Base-by-base conservation (phyloP, 495 filamentous ascomycete species). In the Hypoxylon cercidicola region DNA sequence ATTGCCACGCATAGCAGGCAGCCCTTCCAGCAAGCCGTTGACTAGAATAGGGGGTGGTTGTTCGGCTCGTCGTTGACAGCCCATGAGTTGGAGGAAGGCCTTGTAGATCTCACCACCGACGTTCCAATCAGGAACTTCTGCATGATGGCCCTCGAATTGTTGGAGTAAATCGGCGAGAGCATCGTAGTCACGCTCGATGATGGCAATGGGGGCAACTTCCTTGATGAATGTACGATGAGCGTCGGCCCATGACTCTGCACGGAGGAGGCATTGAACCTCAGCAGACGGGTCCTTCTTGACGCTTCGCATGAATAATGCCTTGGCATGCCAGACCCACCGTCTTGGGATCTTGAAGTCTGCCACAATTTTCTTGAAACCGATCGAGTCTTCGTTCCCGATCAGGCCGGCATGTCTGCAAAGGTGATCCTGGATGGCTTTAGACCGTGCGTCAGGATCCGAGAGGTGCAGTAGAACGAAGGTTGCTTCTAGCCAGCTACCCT, bases 251-350 rank as follows among this genome's bases (percentile, higher is more conserved):
- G 91, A 85, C 45, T 83, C 84, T 7, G 90, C 94, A 49, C 85
- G 84, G 60, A 97, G 83, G 3, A 97, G 84, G 58, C 87, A 91
- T 41, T 88, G 81, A 5, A 92, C 88, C 70, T 96, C 90, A 43
- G 82, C 81, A 16, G 76, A 78, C 18, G 88, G 77, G 69, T 93
- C 84, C 25, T 84, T 79, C 55, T 85, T 82, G 47, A 81, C 84
- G 58, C 87, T 82, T 37, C 92, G 87, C 60, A 91, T 92, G 69
- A 91, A 84, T 7, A 96, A 80, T 4, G 93, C 95, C 78, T 93
- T 93, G 23, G 94, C 91, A 53, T 92, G 86, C 86, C 88, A 93
- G 62, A 98, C 83, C 93, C 92, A 96, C 20, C 79, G 67, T 34
- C 81, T 81, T 3, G 93, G 90, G 49, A 98, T 81, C 52, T 87